Base-by-base conservation (phyloP, 441 rosid species). In the Erysimum cheiri region DNA sequence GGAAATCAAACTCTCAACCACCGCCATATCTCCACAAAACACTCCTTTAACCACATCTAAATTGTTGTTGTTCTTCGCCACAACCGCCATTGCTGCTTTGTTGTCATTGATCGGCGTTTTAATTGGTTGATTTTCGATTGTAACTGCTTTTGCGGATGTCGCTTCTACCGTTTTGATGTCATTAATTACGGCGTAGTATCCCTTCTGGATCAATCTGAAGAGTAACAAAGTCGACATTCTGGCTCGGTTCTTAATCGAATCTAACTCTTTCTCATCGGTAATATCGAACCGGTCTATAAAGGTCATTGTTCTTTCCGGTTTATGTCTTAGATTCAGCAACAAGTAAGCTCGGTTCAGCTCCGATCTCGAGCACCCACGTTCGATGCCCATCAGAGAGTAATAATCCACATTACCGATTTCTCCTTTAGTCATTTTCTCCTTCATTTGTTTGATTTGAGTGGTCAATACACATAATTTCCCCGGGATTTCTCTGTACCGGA, bases 401-500 rank as follows among this genome's bases (percentile, higher is more conserved):
- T 22, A 48, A 48, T 48, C 53, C 53, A 22, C 29, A 10, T 48
- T 48, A 19, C 29, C n/a, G 29, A 4, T 22, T 22, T 10, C n/a
- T 10, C 53, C 6, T 6, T 22, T 48, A 1, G 28, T 22, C 4
- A 48, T 48, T 48, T 9, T 48, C 29, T 48, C 31, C 53, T 19
- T 48, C 53, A 10, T 22, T 10, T 48, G 53, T 48, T 10, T 48
- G 53, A 48, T 10, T 4, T 22, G 22, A 48, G 53, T 1, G n/a
- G 53, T 22, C 7, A 48, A 48, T 10, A 9, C 53, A 48, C 53
- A 48, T 11, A 48, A 48, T 48, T 48, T 48, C 5, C n/a, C 53
- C 31, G 53, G 53, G 53, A 48, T 48, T 22, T 48, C 53, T 48
- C 53, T 48, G 53, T 48, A 48, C 53, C 53, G 53, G 13, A 48